Percentiles rank a stretch among this genome's conserved stretches.
phyloP scores from a whole-genome alignment of 1,284 basidiomycete genomes.

The Exsudoporus floridanus region DNA sequence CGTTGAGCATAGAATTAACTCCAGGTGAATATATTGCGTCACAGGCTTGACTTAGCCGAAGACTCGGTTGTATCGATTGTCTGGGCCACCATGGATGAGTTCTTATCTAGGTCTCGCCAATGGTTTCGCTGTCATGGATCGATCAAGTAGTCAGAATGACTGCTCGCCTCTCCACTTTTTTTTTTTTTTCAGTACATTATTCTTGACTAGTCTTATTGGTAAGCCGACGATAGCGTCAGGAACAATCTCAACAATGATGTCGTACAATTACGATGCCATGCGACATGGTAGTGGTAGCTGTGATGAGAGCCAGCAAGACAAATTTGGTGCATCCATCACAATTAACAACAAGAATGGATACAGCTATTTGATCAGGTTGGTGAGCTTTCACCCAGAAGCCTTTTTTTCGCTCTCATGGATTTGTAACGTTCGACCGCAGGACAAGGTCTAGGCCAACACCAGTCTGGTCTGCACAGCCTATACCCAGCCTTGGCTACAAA shows the following conservation, averaged over 20 bases:
- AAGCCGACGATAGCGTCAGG: slow-evolving; percentile 17
- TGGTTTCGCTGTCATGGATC: background rate
- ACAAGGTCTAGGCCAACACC: slow-evolving; percentile 12
- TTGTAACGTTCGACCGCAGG: slow-evolving; percentile 4
- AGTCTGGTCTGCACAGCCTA: slow-evolving; percentile 14
- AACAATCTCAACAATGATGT: slow-evolving; percentile 24
- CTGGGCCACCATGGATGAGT: background rate
- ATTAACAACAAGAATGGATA: slow-evolving; percentile 36
- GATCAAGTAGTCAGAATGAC: slow-evolving; percentile 3
- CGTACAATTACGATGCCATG: slow-evolving; percentile 27
- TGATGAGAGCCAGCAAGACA: slow-evolving; percentile 27
- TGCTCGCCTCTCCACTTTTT: background rate
- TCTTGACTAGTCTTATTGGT: background rate
- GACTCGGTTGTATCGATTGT: slow-evolving; percentile 4
- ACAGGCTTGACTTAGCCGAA: slow-evolving; percentile 24
- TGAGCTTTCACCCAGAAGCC: slow-evolving; percentile 11
- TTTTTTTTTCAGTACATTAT: slow-evolving; percentile 1
- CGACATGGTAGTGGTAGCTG: slow-evolving; percentile 13
- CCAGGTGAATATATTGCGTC: slow-evolving; percentile 29
- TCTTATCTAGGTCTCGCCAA: slow-evolving; percentile 9
- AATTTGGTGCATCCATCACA: slow-evolving; percentile 32
- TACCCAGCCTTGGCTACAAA: background rate
- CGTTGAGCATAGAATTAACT: slow-evolving; percentile 17
- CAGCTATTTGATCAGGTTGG: slow-evolving; percentile 14
- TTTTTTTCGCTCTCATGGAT: slow-evolving; percentile 12